A percentile compares a stretch with the other conserved stretches of the same genome.
Evolutionary conservation across 2,329 filamentous ascomycete genomes (phyloP).

Genomic region (Verticillium nubilum): DNA sequence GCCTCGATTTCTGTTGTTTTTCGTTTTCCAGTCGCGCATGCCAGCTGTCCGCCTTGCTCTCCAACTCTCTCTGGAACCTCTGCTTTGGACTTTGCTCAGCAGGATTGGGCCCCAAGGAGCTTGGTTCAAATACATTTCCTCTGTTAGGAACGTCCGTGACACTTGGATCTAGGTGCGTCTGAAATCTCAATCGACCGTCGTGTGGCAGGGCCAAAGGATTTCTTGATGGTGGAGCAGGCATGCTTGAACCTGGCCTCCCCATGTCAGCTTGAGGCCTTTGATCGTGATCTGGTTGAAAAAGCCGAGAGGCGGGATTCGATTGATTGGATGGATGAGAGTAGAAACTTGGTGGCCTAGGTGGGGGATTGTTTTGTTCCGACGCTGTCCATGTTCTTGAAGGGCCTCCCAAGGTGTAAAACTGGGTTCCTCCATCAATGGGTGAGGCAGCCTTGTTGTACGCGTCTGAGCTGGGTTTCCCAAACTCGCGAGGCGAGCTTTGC

Average conservation of each 20-base stretch:
- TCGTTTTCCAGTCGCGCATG: background rate
- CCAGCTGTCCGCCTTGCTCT: background rate
- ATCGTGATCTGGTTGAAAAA: background rate
- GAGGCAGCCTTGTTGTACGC: background rate
- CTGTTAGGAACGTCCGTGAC: background rate
- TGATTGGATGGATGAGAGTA: background rate
- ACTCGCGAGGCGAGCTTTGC: background rate
- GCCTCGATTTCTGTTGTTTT: background rate
- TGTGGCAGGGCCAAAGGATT: background rate
- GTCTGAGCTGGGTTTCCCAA: background rate
- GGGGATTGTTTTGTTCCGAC: background rate
- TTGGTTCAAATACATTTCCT: background rate
- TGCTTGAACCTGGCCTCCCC: background rate
- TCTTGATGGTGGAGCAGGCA: background rate
- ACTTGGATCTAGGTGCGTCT: background rate
- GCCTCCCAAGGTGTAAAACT: background rate
- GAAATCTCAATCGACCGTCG: background rate
- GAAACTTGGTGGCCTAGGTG: background rate
- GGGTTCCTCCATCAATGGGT: background rate
- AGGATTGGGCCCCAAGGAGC: background rate
- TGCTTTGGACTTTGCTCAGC: background rate
- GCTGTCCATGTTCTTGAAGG: background rate
- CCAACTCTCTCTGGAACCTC: background rate
- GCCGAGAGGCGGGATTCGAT: background rate
- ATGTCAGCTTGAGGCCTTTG: background rate